Conservation (phyloP, 495 filamentous ascomycete genomes). For the Neurospora sp. region DNA sequence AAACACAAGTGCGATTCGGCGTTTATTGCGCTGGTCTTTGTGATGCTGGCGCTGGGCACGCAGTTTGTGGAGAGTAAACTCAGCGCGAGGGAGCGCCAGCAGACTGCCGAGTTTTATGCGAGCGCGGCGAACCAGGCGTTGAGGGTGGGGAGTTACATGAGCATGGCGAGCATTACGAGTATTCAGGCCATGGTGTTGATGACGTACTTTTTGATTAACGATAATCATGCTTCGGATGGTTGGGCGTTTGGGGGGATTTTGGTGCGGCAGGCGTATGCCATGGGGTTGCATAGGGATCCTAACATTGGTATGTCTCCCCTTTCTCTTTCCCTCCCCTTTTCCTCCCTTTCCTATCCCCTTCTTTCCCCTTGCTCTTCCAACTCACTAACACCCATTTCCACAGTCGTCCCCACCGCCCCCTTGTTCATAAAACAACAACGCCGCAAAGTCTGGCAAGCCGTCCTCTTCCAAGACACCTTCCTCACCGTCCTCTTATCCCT, state of each 20-base stretch:
- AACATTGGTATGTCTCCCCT: slow-evolving; percentile 40
- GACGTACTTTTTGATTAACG: slow-evolving; percentile 68
- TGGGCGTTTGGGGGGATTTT: slow-evolving; percentile 66
- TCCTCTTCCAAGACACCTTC: slow-evolving; percentile 67
- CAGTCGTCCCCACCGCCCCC: slow-evolving; percentile 44
- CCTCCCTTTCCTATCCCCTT: no score
- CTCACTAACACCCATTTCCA: no score
- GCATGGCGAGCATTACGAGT: slow-evolving; percentile 51
- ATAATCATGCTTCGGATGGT: slow-evolving; percentile 64
- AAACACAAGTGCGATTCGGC: slow-evolving; percentile 45
- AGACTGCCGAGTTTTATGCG: slow-evolving; percentile 67
- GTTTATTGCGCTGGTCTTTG: slow-evolving; percentile 54
- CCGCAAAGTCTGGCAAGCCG: slow-evolving; percentile 64
- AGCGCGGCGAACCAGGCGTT: slow-evolving; percentile 62
- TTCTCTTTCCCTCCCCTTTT: no score
- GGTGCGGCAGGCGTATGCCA: slow-evolving; percentile 61
- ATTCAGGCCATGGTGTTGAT: slow-evolving; percentile 67
- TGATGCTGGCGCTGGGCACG: slow-evolving; percentile 61
- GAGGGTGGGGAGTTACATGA: slow-evolving; percentile 57
- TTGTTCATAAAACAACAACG: slow-evolving; percentile 58
- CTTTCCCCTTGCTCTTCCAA: no score
- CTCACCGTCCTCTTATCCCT: slow-evolving; percentile 64
- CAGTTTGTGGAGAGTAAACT: slow-evolving; percentile 53
- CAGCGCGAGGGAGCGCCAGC: slow-evolving; percentile 44
- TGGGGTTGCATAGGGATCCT: slow-evolving; percentile 66